Conservation (phyloP, 352 stramenopile species). For the Globisporangium camurandrum region DNA sequence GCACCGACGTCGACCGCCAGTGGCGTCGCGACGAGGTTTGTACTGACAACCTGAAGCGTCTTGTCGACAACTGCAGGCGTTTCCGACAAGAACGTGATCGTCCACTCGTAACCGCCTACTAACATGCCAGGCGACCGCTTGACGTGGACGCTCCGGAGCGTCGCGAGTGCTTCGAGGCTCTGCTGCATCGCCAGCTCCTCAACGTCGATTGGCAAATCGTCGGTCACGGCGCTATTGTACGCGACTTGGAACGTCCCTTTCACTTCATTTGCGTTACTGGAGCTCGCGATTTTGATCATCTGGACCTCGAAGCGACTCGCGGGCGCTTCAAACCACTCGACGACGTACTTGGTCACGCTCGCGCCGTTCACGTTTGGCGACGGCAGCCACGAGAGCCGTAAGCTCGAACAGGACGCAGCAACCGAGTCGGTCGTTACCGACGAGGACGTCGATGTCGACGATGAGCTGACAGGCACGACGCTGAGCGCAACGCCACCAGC, state of each 20-base stretch:
- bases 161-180: conserved; percentile 45
- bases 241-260: conserved; percentile 71
- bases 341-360: conserved; percentile 46
- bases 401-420: conserved; percentile 21
- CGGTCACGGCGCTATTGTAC: conserved; percentile 39
- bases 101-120: conserved; percentile 63
- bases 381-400: conserved; percentile 53
- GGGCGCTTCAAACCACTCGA: conserved; percentile 66
- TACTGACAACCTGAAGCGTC: conserved; percentile 28
- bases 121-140: conserved; percentile 35
- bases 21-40: conserved; percentile 24
- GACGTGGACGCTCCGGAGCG: conserved; percentile 71
- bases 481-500: conserved; percentile 47
- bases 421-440: conserved; percentile 24
- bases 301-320: conserved; percentile 46
- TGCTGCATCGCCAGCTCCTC: conserved; percentile 54
- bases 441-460: conserved; percentile 2
- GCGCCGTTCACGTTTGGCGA: conserved; percentile 32
- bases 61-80: conserved; percentile 30
- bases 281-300: conserved; percentile 55
- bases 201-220: conserved; percentile 45
- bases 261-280: conserved; percentile 25
- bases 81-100: conserved; percentile 66
- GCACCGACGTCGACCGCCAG: conserved; percentile 31
- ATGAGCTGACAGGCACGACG: conserved; percentile 22